These are phyloP conservation scores for Monilinia aucupariae DNA, from an alignment of 2,329 filamentous ascomycete species.

Conservation along the genomic window DNA sequence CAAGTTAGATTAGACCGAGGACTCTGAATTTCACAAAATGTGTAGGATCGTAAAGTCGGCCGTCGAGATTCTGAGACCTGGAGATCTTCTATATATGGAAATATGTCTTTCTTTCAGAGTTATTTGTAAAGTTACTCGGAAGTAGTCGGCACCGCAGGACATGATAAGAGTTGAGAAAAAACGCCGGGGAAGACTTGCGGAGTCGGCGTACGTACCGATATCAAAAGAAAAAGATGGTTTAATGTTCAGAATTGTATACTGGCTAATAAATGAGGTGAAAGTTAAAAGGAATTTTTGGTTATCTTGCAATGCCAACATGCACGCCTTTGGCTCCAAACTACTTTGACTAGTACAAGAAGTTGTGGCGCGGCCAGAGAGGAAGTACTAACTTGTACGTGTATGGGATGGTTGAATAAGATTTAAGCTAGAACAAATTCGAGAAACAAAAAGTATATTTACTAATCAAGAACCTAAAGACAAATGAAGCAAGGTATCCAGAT, in stretches of 20 bases:
- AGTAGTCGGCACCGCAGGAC: not conserved
- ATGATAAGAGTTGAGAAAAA: not conserved
- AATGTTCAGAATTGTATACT: not conserved
- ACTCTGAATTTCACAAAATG: not conserved
- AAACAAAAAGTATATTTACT: not conserved
- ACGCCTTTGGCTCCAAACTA: slow-evolving; percentile 7
- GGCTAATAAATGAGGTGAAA: not conserved
- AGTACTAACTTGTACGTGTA: not conserved
- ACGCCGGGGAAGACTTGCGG: not conserved
- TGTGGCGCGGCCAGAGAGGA: not conserved
- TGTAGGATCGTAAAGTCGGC: not conserved
- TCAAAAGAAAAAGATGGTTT: not conserved
- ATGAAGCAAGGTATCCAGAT: not conserved
- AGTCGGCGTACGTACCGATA: not conserved
- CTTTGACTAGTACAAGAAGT: not conserved
- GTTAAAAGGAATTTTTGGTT: not conserved
- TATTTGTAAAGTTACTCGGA: not conserved
- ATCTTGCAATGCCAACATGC: not conserved
- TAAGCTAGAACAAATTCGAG: not conserved
- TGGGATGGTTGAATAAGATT: not conserved
- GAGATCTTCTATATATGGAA: not conserved
- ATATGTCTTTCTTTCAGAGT: not conserved
- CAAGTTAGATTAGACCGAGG: not conserved
- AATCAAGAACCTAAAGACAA: not conserved
- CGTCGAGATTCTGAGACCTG: not conserved